phyloP scores from a whole-genome alignment of 495 filamentous ascomycete genomes.

The Penicillium silybi region DNA sequence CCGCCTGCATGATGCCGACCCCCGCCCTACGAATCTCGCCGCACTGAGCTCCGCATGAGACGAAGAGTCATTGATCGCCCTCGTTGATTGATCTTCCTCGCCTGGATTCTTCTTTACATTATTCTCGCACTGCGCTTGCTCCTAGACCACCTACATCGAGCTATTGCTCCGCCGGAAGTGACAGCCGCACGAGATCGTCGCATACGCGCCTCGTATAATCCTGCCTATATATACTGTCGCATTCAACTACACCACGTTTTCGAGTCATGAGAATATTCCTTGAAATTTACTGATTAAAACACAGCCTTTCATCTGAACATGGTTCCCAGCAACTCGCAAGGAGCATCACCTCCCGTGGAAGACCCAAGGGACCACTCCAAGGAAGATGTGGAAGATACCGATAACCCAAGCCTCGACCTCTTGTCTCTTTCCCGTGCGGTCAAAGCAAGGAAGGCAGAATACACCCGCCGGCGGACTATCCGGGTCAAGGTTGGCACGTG shows the following conservation, averaged over 20 bases:
- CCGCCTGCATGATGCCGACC: slow-evolving; percentile 4
- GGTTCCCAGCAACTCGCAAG: slow-evolving; percentile 7
- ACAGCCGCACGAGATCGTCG: slow-evolving; percentile 5
- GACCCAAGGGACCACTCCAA: slow-evolving; percentile 16
- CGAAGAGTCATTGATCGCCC: slow-evolving; percentile 10
- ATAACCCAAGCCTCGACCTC: slow-evolving; percentile 26
- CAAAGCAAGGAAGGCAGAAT: slow-evolving; percentile 71
- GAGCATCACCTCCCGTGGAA: slow-evolving; percentile 8
- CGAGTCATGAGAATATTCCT: slow-evolving; percentile 1
- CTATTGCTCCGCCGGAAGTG: slow-evolving; percentile 6
- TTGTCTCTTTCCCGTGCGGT: slow-evolving; percentile 56
- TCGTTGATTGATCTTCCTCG: not conserved
- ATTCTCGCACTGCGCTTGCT: not conserved
- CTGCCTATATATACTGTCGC: slow-evolving; percentile 5
- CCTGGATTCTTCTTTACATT: not conserved
- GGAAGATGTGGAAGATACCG: slow-evolving; percentile 21
- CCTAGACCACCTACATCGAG: not conserved
- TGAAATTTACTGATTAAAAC: not conserved
- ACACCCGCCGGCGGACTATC: slow-evolving; percentile 62
- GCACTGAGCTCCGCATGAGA: slow-evolving; percentile 11
- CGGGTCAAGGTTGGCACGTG: slow-evolving; percentile 86
- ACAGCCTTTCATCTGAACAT: slow-evolving; percentile 4
- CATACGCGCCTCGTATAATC: slow-evolving; percentile 1
- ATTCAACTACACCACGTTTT: not conserved
- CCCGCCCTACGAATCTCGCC: slow-evolving; percentile 4